phyloP scores from a whole-genome alignment of 805 yeast species.

The Deakozyma indianensis region DNA sequence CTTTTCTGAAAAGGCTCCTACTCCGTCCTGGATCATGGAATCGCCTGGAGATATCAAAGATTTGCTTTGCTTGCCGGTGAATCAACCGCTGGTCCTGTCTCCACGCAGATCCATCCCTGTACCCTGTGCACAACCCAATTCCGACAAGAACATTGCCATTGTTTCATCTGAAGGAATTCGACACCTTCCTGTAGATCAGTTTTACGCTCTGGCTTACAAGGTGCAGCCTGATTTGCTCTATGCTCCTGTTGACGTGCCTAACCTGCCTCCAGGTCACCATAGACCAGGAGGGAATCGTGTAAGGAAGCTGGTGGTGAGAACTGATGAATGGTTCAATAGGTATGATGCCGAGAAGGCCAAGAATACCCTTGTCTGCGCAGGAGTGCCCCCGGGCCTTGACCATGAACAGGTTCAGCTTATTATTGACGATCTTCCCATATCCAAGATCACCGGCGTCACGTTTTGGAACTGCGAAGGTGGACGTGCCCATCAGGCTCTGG shows the following conservation, averaged over 20 bases:
- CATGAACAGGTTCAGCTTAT: conserved; percentile 5
- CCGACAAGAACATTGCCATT: conserved; percentile 18
- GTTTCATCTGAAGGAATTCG: conserved; percentile 24
- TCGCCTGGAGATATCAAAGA: conserved; percentile 7
- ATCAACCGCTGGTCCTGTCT: conserved; percentile 15
- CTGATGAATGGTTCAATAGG: conserved; percentile 19
- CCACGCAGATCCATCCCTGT: conserved; percentile 20
- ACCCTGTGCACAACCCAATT: conserved; percentile 20
- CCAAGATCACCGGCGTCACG: conserved; percentile 9
- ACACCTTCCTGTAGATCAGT: conserved; percentile 14
- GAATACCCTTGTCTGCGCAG: conserved; percentile 14
- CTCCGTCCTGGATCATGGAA: conserved; percentile 7
- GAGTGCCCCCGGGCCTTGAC: conserved; percentile 19
- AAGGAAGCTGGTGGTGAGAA: conserved; percentile 22
- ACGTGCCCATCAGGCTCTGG: conserved; percentile 2
- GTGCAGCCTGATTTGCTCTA: conserved; percentile 21
- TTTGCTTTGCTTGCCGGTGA: conserved; percentile 17
- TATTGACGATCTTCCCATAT: conserved; percentile 6
- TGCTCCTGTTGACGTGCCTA: conserved; percentile 21
- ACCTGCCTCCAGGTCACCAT: conserved; percentile 14
- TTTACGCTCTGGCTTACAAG: conserved; percentile 10
- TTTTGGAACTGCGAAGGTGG: conserved; percentile 6
- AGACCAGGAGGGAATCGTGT: conserved; percentile 23
- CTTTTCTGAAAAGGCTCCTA: conserved; percentile 20
- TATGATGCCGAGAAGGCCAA: conserved; percentile 7